Conservation (phyloP, 2,329 filamentous ascomycete genomes). For the Trichophyton mentagrophytes region DNA sequence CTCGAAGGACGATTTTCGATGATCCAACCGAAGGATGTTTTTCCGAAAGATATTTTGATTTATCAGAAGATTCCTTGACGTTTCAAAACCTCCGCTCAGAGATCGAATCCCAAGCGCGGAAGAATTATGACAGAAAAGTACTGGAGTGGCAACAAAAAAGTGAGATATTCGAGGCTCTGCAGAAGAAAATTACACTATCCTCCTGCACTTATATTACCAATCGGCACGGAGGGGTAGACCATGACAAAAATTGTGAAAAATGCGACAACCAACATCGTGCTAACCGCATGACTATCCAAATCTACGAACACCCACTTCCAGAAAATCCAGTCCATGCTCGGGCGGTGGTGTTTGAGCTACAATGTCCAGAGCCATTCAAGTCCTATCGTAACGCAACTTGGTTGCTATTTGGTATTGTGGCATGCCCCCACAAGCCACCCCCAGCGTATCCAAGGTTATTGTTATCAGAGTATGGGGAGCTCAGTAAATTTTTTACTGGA, state of each 20-base stretch:
- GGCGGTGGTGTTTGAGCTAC: slow-evolving; percentile 42
- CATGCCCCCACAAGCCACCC: background rate
- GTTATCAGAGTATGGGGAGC: slow-evolving; percentile 24
- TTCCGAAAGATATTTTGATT: slow-evolving; percentile 35
- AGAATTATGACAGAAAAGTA: slow-evolving; percentile 24
- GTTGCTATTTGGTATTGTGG: slow-evolving; percentile 18
- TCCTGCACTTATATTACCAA: slow-evolving; percentile 21
- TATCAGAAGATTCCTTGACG: slow-evolving; percentile 10
- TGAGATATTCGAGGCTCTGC: slow-evolving; percentile 27
- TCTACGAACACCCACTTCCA: slow-evolving; percentile 42
- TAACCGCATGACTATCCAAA: slow-evolving; percentile 32
- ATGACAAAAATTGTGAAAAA: slow-evolving; percentile 33
- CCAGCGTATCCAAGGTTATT: slow-evolving; percentile 16
- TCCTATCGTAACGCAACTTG: slow-evolving; percentile 44
- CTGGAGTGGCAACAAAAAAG: slow-evolving; percentile 27
- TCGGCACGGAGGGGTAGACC: slow-evolving; percentile 16
- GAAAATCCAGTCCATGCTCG: slow-evolving; percentile 22
- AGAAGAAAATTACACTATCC: slow-evolving; percentile 20
- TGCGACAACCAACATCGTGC: slow-evolving; percentile 29
- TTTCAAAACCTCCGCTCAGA: slow-evolving; percentile 21
- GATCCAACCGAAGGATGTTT: slow-evolving; percentile 33
- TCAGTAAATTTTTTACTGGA: slow-evolving; percentile 17
- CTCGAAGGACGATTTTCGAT: slow-evolving; percentile 36
- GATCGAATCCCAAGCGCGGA: slow-evolving; percentile 26
- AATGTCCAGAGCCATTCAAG: slow-evolving; percentile 32